Evolutionary conservation across 1,284 basidiomycete species (phyloP), one percentile per base, ranked within the genome.

Genomic region (Phellopilus nigrolimitatus): DNA sequence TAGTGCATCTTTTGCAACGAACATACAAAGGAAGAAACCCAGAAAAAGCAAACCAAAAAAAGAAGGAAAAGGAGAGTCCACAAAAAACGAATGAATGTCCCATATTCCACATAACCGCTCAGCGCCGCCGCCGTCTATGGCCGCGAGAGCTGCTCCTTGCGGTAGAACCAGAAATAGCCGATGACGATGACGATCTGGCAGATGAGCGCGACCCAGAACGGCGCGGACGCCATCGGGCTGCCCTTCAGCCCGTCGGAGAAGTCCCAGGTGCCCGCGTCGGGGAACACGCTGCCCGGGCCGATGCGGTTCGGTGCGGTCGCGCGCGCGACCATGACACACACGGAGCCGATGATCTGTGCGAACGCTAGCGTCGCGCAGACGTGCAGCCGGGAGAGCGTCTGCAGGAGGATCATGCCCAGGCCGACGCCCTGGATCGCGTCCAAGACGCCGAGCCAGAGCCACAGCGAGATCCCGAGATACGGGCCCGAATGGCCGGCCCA

Each of bases 141-240:
- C 27, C 54, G 50, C 31, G 56, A 58, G 15, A 91, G 78, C 64
- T 91, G 88, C 67, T 91, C 88, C 70, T 89, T 89, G 64, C 88
- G 83, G 67, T 91, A 95, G 80, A 95, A 93, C 87, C 88, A 88
- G 74, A 94, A 92, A 73, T 95, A 95, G 19, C 92, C 92, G 55
- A 86, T 69, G 51, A 94, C 89, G 62, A 95, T 92, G 57, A 92
- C 66, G 52, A 95, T 64, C 64, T 90, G 88, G 63, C 80, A 88
- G 7, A 80, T 62, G 47, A 95, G 74, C 51, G 90, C 91, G 43
- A 93, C 68, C 92, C 92, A 95, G 76, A 95, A 95, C 52, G 88
- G 73, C 48, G 87, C 81, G 25, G 78, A 74, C 17, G 84, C 86
- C 78, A 91, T 81, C 12, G 88, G 88, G 60, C 87, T 89, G 57